These are phyloP conservation scores for Suillus variegatus DNA, from an alignment of 768 basidiomycete genomes.

Conservation along the genomic window DNA sequence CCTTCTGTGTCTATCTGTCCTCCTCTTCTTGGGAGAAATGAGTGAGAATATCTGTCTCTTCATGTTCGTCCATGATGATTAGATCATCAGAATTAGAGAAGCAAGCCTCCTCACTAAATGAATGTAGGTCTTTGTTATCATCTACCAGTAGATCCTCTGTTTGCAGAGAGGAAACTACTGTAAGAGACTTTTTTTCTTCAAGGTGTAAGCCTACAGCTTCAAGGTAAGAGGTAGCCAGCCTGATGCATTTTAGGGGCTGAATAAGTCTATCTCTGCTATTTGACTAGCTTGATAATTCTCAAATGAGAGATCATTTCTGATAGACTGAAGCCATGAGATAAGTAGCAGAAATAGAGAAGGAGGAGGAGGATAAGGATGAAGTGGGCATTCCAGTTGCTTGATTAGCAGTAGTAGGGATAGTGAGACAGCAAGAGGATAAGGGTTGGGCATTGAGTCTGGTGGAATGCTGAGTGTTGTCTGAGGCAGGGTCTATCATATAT, in stretches of 20 bases:
- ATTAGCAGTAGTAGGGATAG: background rate
- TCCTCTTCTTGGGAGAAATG: background rate
- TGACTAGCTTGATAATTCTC: background rate
- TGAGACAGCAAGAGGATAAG: background rate
- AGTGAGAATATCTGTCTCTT: background rate
- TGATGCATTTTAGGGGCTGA: background rate
- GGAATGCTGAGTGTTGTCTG: background rate
- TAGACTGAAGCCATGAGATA: background rate
- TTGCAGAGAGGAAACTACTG: background rate
- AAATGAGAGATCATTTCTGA: background rate
- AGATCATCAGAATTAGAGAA: background rate
- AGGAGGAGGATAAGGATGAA: background rate
- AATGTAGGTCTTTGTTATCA: background rate
- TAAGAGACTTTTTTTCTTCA: background rate
- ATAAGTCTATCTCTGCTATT: background rate
- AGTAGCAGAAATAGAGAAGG: background rate
- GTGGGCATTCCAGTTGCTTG: background rate
- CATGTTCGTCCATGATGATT: background rate
- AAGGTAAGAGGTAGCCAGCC: background rate
- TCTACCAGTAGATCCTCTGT: background rate
- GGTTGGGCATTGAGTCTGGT: background rate
- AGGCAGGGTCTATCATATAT: too few relatives aligned
- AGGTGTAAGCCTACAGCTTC: background rate
- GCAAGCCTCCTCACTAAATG: background rate
- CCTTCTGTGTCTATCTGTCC: background rate